Conservation (phyloP, 805 yeast genomes). For the Metschnikowia matae region DNA sequence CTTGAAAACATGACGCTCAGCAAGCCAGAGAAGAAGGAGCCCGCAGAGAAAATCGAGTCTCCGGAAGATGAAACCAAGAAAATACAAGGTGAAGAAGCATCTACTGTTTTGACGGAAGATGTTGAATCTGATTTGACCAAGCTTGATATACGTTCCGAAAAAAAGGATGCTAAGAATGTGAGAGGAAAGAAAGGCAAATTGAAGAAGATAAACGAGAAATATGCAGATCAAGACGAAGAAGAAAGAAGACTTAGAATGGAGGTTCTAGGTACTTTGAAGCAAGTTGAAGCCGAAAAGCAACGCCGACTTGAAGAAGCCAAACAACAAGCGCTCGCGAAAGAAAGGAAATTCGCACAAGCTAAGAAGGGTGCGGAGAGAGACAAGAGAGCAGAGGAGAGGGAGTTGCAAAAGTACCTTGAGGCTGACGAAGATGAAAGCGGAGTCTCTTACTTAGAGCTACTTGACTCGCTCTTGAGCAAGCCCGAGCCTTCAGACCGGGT, state of each 20-base stretch:
- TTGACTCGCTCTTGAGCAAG: slow-evolving; percentile 43
- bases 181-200: slow-evolving; percentile 83
- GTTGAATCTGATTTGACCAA: not conserved
- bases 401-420: slow-evolving; percentile 41
- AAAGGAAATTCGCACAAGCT: slow-evolving; percentile 30
- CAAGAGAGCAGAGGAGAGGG: slow-evolving; percentile 42
- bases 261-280: slow-evolving; percentile 79
- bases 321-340: slow-evolving; percentile 18
- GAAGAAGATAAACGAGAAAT: slow-evolving; percentile 78
- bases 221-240: slow-evolving; percentile 89
- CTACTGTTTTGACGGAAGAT: not conserved
- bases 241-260: slow-evolving; percentile 74
- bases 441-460: slow-evolving; percentile 37
- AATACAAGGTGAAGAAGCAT: not conserved
- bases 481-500: slow-evolving; percentile 50
- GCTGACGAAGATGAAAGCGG: slow-evolving; percentile 31
- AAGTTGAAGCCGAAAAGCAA: slow-evolving; percentile 31
- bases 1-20: slow-evolving; percentile 23
- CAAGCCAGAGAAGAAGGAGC: slow-evolving; percentile 9
- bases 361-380: slow-evolving; percentile 37
- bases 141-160: not conserved
- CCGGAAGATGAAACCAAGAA: not conserved
- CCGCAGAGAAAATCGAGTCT: slow-evolving; percentile 6
- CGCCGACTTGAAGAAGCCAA: slow-evolving; percentile 16
- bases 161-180: slow-evolving; percentile 38